These are phyloP conservation scores for Perkinsus chesapeaki DNA, from an alignment of 169 alveolate genomes.

Conservation along the genomic window DNA sequence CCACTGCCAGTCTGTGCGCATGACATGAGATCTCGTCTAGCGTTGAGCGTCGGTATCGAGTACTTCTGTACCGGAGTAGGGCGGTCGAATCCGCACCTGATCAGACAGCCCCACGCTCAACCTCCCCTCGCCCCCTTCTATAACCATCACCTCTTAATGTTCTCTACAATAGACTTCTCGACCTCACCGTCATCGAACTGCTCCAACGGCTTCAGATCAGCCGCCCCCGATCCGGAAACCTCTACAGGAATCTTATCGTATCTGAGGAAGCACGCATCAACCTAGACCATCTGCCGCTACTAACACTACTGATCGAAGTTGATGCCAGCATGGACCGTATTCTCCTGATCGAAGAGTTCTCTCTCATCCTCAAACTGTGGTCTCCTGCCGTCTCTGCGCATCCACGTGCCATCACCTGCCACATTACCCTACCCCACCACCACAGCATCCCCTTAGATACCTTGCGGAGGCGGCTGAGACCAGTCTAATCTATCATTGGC, in stretches of 20 bases:
- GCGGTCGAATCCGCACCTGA: conserved; percentile 40
- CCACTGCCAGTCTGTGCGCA: conserved; percentile 96
- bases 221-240: conserved; percentile 57
- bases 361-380: conserved; percentile 60
- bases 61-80: conserved; percentile 92
- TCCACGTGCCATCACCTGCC: conserved; percentile 43
- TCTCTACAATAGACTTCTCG: conserved; percentile 51
- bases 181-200: conserved; percentile 51
- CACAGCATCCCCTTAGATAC: neutral
- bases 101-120: neutral
- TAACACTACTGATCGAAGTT: conserved; percentile 43
- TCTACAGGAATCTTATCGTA: conserved; percentile 77
- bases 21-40: conserved; percentile 85
- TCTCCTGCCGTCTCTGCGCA: conserved; percentile 60
- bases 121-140: neutral
- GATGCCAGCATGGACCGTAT: conserved; percentile 64
- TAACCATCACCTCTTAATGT: conserved; percentile 44
- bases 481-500: neutral
- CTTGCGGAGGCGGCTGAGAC: neutral
- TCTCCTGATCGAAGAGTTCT: conserved; percentile 54
- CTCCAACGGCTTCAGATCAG: conserved; percentile 61
- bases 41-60: conserved; percentile 76
- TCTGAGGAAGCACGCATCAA: neutral
- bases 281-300: neutral
- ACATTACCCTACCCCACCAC: neutral